These are phyloP conservation scores for Boletus smithii DNA, from an alignment of 1,284 basidiomycete species.

Conservation along the genomic window DNA sequence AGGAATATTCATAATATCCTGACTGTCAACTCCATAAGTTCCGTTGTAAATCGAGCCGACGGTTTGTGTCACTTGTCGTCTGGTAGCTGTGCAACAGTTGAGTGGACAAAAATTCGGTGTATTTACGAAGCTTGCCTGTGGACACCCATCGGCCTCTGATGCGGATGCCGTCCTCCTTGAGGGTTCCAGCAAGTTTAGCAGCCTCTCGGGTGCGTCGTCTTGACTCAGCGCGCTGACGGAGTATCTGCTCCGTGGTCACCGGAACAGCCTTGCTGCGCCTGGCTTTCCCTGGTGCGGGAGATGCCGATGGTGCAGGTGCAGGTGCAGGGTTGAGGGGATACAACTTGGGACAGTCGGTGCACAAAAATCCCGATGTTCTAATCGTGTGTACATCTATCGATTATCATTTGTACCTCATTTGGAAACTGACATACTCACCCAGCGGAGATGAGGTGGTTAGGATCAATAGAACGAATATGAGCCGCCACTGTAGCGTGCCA, in stretches of 20 bases:
- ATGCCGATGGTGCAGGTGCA: slow-evolving; percentile 39
- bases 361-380: slow-evolving; percentile 59
- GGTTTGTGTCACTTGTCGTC: slow-evolving; percentile 39
- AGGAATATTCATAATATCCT: slow-evolving; percentile 59
- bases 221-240: slow-evolving; percentile 46
- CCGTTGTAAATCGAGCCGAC: slow-evolving; percentile 56
- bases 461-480: slow-evolving; percentile 49
- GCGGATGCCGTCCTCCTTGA: slow-evolving; percentile 40
- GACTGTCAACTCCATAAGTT: slow-evolving; percentile 60
- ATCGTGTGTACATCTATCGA: not conserved
- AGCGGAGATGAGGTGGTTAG: slow-evolving; percentile 61
- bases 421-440: slow-evolving; percentile 41
- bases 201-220: slow-evolving; percentile 36
- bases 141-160: slow-evolving; percentile 62
- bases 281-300: slow-evolving; percentile 32
- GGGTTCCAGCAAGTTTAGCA: slow-evolving; percentile 27
- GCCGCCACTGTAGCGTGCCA: slow-evolving; percentile 52
- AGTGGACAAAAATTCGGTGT: not conserved
- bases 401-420: not conserved
- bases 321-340: slow-evolving; percentile 39
- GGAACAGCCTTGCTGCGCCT: slow-evolving; percentile 38
- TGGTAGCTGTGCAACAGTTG: slow-evolving; percentile 37
- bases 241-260: slow-evolving; percentile 43
- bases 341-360: slow-evolving; percentile 53
- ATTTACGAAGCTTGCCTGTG: slow-evolving; percentile 38